Percentiles rank a stretch among this genome's conserved stretches.
Evolutionary conservation across 768 basidiomycete genomes (phyloP).

Genomic region (Rickenella mellea): DNA sequence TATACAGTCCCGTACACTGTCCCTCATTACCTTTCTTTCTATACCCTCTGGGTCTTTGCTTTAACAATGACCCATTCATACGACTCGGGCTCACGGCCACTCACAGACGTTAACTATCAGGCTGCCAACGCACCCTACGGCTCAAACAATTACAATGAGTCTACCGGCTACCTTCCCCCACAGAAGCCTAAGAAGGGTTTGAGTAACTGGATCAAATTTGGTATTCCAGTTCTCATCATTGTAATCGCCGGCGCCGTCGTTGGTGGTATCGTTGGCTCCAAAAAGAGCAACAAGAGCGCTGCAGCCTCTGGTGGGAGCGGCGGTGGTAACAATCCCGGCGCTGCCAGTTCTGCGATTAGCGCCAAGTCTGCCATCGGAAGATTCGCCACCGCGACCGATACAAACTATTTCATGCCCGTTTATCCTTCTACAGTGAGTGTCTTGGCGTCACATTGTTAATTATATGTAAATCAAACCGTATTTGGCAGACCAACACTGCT

Average conservation of each 20-base stretch:
- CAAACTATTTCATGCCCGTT: conserved; percentile 69
- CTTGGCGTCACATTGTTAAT: neutral
- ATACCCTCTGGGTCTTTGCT: neutral
- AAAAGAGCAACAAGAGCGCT: conserved; percentile 33
- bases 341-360: conserved; percentile 47
- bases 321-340: conserved; percentile 22
- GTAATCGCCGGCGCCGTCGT: conserved; percentile 60
- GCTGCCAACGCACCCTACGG: conserved; percentile 32
- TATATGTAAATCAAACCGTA: neutral
- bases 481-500: conserved; percentile 59
- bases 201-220: conserved; percentile 71
- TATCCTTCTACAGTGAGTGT: conserved; percentile 81
- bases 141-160: conserved; percentile 59
- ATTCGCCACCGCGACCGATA: conserved; percentile 73
- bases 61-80: conserved; percentile 4
- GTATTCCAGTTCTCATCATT: conserved; percentile 54
- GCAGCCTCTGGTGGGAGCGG: too few species aligned
- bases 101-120: conserved; percentile 7
- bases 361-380: conserved; percentile 52
- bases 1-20: neutral
- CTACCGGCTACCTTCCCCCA: conserved; percentile 61
- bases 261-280: conserved; percentile 74
- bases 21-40: neutral
- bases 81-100: conserved; percentile 10
- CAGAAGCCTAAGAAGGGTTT: conserved; percentile 36